phyloP scores from a whole-genome alignment of 305 asterid genomes.

The Fraxinus xanthoxyloides region DNA sequence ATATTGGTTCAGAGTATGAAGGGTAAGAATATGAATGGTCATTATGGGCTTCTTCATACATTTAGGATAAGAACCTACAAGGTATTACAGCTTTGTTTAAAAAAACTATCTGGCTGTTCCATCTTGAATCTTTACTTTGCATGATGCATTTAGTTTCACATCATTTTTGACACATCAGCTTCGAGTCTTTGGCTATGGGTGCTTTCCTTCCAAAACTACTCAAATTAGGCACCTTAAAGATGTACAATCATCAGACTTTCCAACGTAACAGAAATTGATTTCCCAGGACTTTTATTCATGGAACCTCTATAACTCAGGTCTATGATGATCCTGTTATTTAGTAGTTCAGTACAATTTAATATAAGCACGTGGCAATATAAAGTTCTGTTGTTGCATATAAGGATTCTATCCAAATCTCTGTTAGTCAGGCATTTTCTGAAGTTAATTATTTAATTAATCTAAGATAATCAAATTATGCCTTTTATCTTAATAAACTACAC shows the following conservation, averaged over 20 bases:
- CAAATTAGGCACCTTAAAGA: slow-evolving; percentile 4
- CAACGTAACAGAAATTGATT: slow-evolving; percentile 12
- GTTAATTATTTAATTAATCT: neutral
- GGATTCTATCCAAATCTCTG: neutral
- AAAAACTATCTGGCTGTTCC: neutral
- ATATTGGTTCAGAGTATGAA: slow-evolving; percentile 92
- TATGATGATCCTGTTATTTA: slow-evolving; percentile 9
- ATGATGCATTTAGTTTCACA: neutral
- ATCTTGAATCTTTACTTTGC: slow-evolving; percentile 9
- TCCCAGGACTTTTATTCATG: slow-evolving; percentile 5
- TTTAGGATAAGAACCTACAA: slow-evolving; percentile 13
- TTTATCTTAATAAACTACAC: neutral
- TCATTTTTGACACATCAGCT: neutral
- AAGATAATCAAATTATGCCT: neutral
- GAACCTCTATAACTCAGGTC: slow-evolving; percentile 11
- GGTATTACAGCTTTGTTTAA: neutral
- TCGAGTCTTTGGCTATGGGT: neutral
- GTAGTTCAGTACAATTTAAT: neutral
- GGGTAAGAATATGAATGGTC: slow-evolving; percentile 56
- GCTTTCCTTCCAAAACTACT: neutral
- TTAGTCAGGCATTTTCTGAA: slow-evolving; percentile 6
- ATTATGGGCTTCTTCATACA: slow-evolving; percentile 12
- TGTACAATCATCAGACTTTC: neutral
- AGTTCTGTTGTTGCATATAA: slow-evolving; percentile 9
- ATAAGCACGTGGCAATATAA: slow-evolving; percentile 6